Conservation (phyloP, 2,329 filamentous ascomycete genomes). For the Metarhizium robertsii region DNA sequence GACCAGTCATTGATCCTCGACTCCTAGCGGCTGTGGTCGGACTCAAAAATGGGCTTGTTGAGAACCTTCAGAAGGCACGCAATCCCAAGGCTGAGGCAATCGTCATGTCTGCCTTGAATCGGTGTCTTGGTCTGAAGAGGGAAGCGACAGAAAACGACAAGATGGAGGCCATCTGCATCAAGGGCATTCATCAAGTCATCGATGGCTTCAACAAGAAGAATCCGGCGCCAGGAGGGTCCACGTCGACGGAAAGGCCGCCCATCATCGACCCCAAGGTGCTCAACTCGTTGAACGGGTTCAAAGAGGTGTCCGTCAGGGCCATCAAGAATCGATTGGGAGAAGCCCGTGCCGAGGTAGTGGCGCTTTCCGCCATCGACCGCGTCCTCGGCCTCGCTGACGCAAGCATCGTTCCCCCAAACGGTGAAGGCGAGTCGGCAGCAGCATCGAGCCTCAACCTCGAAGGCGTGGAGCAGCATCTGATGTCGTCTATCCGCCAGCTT, state of each 20-base stretch:
- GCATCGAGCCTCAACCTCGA: conserved; percentile 23
- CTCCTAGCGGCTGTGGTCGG: conserved; percentile 32
- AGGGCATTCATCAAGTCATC: conserved; percentile 31
- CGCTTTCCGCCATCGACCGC: conserved; percentile 41
- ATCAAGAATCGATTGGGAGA: conserved; percentile 31
- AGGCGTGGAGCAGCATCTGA: conserved; percentile 30
- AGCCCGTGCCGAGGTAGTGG: conserved; percentile 34
- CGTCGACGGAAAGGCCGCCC: conserved; percentile 15
- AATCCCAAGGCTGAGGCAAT: conserved; percentile 35
- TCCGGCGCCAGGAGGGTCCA: conserved; percentile 20
- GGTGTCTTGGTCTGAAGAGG: conserved; percentile 37
- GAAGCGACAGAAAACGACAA: conserved; percentile 33
- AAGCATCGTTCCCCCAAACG: conserved; percentile 28
- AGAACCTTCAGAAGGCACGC: conserved; percentile 33
- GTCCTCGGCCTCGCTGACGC: conserved; percentile 37
- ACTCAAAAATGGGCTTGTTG: conserved; percentile 37
- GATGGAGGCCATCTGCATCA: conserved; percentile 38
- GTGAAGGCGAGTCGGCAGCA: conserved; percentile 18
- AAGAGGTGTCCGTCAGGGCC: conserved; percentile 33
- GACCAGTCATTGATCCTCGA: conserved; percentile 34
- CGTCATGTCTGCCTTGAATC: conserved; percentile 44
- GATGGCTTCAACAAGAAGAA: conserved; percentile 31
- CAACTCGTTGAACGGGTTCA: conserved; percentile 33
- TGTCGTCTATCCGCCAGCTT: conserved; percentile 30
- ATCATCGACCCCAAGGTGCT: conserved; percentile 32